A percentile compares a stretch with the other conserved stretches of the same genome.
These are phyloP conservation scores for Ormosia semicastrata DNA, from an alignment of 306 rosid species.

Conservation along the genomic window DNA sequence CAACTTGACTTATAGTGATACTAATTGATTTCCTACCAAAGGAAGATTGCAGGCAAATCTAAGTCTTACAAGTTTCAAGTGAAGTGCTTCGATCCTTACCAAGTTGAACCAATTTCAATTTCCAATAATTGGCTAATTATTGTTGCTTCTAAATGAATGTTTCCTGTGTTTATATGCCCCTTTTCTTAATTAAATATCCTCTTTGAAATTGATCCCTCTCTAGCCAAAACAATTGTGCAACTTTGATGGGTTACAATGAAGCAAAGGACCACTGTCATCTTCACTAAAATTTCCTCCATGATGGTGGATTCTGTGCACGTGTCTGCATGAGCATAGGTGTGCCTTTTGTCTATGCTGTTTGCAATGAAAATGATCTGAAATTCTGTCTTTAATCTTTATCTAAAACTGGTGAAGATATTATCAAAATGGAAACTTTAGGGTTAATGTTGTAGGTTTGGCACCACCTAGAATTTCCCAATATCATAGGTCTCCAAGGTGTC, in stretches of 20 bases:
- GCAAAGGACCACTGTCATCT: neutral
- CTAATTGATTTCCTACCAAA: too few relatives aligned
- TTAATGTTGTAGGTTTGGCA: constrained; percentile 10
- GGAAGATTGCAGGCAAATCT: too few relatives aligned
- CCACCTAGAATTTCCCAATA: constrained; percentile 28
- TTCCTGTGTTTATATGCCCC: neutral
- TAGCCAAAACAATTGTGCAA: neutral
- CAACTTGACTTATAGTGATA: too few relatives aligned
- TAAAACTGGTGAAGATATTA: neutral
- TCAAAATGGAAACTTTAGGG: neutral
- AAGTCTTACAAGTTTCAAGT: too few relatives aligned
- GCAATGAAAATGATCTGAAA: neutral
- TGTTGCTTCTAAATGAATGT: neutral
- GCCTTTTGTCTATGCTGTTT: constrained; percentile 3
- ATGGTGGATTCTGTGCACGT: constrained; percentile 22
- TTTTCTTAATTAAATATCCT: neutral
- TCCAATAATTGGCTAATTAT: neutral
- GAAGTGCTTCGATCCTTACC: neutral
- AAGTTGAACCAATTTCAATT: neutral
- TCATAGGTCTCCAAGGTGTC: neutral
- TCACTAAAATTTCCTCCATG: neutral
- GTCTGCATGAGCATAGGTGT: neutral
- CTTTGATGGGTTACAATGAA: neutral
- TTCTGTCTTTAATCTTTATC: neutral
- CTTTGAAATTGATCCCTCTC: neutral